Percentiles rank a stretch among this genome's conserved stretches.
Evolutionary conservation across 2,329 filamentous ascomycete genomes (phyloP).

Genomic region (Didymella pomorum): DNA sequence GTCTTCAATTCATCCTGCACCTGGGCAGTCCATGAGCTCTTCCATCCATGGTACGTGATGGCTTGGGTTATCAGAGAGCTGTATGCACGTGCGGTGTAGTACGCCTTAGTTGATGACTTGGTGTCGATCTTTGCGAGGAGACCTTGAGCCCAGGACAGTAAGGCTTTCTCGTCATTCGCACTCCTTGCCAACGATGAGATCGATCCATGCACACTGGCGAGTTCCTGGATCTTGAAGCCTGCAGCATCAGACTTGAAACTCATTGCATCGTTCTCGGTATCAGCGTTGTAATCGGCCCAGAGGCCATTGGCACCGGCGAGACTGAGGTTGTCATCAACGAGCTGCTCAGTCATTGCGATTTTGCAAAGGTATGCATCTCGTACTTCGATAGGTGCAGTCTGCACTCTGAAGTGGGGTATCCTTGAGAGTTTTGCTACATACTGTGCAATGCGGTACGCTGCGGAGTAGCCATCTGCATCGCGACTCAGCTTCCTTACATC

Average conservation of each 20-base stretch:
- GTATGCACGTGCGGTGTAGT: conserved; percentile 54
- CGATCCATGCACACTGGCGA: conserved; percentile 31
- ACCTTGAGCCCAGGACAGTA: conserved; percentile 38
- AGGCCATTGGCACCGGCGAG: conserved; percentile 64
- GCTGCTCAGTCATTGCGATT: conserved; percentile 62
- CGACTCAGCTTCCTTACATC: conserved; percentile 54
- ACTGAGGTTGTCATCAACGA: conserved; percentile 68
- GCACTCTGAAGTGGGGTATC: conserved; percentile 49
- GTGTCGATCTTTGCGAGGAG: conserved; percentile 35
- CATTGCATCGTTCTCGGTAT: conserved; percentile 62
- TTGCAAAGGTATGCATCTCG: conserved; percentile 54
- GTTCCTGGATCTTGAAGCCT: conserved; percentile 56
- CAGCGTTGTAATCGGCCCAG: conserved; percentile 57
- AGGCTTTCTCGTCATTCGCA: conserved; percentile 23
- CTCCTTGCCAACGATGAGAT: conserved; percentile 29
- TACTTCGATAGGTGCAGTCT: conserved; percentile 37
- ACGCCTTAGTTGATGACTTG: conserved; percentile 42
- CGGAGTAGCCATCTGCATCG: conserved; percentile 74
- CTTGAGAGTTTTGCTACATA: conserved; percentile 71
- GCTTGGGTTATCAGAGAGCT: conserved; percentile 49
- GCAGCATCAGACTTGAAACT: conserved; percentile 62
- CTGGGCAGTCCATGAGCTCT: conserved; percentile 42
- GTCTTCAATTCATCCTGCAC: conserved; percentile 50
- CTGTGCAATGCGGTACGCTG: conserved; percentile 76
- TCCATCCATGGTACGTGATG: conserved; percentile 54